Evolutionary conservation across 495 filamentous ascomycete species (phyloP).

Genomic region (Diplogelasinospora grovesii): DNA sequence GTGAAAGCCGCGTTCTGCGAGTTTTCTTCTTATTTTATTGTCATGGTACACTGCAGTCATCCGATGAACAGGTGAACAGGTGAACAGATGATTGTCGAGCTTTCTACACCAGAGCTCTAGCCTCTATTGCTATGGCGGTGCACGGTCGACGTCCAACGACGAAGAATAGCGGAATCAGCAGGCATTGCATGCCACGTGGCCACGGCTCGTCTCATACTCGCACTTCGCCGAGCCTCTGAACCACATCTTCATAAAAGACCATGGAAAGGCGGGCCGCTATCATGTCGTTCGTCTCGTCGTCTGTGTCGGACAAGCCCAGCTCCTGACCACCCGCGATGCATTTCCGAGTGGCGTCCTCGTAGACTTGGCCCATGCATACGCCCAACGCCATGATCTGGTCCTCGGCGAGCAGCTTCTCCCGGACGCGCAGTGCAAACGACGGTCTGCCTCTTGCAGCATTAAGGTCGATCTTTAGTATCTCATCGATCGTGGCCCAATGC

Average conservation of each 20-base stretch:
- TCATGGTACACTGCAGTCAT: no score
- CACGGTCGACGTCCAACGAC: no score
- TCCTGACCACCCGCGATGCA: slow-evolving; percentile 27
- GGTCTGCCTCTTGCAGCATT: slow-evolving; percentile 18
- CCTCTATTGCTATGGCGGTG: no score
- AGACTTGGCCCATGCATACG: slow-evolving; percentile 27
- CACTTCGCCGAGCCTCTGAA: slow-evolving; percentile 29
- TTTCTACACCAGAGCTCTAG: no score
- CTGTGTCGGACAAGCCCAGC: slow-evolving; percentile 20
- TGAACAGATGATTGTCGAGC: no score
- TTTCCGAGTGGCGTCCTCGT: slow-evolving; percentile 23
- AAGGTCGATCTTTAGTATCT: slow-evolving; percentile 34
- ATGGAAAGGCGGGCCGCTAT: slow-evolving; percentile 25
- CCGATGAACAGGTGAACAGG: no score
- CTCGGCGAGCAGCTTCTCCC: slow-evolving; percentile 18
- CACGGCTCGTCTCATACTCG: slow-evolving; percentile 16
- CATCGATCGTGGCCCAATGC: slow-evolving; percentile 45
- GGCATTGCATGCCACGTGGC: neutral
- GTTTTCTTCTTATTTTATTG: no score
- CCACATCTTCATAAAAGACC: slow-evolving; percentile 30
- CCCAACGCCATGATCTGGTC: slow-evolving; percentile 25
- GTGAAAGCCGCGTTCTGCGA: no score
- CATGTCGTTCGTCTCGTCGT: slow-evolving; percentile 29
- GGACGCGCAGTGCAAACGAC: slow-evolving; percentile 23
- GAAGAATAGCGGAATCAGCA: no score